Base-by-base conservation (phyloP, 164 flowering plant genomes). In the Chloranthus sessilifolius region DNA sequence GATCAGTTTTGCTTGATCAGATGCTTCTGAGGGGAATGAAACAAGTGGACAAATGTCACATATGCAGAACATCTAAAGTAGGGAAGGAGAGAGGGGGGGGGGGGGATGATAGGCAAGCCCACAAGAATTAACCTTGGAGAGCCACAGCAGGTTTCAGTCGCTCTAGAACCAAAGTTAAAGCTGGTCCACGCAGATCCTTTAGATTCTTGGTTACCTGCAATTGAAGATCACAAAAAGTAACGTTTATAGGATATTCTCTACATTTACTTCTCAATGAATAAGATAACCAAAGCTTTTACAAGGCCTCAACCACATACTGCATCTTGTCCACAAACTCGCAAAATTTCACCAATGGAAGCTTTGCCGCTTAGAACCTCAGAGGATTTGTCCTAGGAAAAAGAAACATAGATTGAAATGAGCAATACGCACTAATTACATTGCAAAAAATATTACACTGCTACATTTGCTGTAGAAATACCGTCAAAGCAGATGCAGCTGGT, bases 321-420 rank as follows among this genome's bases (percentile, higher is more conserved):
- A 62, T 94, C 99, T 28, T 61, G 92, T 28, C 95, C 92, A 65
- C 85, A 71, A 38, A 80, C 86, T 74, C 85, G 82, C 58, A 94
- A 24, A 43, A 94, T 74, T 69, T 89, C 99, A 53, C 55, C 56
- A 48, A 94, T 58, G 69, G 88, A 87, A 25, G 78, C 67, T 71
- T 94, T 16, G 99, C 95, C 39, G 99, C 91, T 71, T 21, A 97
- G 86, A 58, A 94, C 96, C 69, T 94, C 99, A 9, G 90, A 74
- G 24, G 97, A 87, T 72, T 94, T 94, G 59, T 94, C 99, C 99
- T 94, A 61, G n/a, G 29, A 30, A 19, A 50, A 24, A 20, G 22
- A 26, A 15, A 20, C 36, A 46, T 8, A 25, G 34, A 12, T 12
- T 7, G 5, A 30, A 37, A 23, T n/a, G n/a, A 12, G 25, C n/a